These are phyloP conservation scores for Pleurotus cornucopiae DNA, from an alignment of 768 basidiomycete genomes.

Conservation along the genomic window DNA sequence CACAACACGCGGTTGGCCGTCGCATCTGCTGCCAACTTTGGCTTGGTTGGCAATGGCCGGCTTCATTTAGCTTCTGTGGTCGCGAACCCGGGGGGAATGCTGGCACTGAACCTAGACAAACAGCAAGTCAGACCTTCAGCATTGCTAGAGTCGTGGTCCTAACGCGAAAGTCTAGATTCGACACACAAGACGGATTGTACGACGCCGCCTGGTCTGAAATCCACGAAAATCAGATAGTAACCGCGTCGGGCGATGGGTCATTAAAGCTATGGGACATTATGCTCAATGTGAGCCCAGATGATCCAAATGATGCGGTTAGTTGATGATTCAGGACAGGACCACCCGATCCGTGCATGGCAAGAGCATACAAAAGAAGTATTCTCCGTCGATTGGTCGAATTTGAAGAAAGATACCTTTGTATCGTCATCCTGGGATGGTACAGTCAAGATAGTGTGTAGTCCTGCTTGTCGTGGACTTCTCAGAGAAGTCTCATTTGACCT, in stretches of 20 bases:
- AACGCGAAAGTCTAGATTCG: conserved; percentile 53
- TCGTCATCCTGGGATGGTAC: conserved; percentile 92
- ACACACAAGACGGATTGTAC: conserved; percentile 86
- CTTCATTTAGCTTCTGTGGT: conserved; percentile 62
- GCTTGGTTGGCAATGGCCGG: conserved; percentile 93
- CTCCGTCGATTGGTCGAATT: conserved; percentile 93
- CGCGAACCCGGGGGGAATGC: conserved; percentile 31
- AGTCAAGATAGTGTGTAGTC: conserved; percentile 71
- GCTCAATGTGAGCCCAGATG: conserved; percentile 57
- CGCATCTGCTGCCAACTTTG: conserved; percentile 89
- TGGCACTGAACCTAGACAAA: conserved; percentile 56
- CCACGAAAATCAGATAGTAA: conserved; percentile 90
- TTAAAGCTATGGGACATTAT: conserved; percentile 88
- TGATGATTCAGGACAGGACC: conserved; percentile 54
- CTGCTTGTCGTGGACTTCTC: not conserved
- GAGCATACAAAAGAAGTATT: conserved; percentile 93
- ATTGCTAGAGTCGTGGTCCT: not conserved
- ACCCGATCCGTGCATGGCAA: conserved; percentile 89
- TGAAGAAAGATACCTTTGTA: conserved; percentile 82
- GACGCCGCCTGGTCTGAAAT: conserved; percentile 94
- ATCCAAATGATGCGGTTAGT: not conserved
- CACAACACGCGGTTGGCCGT: conserved; percentile 70
- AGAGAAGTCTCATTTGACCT: conserved; percentile 1
- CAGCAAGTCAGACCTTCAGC: conserved; percentile 43
- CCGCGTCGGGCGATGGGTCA: conserved; percentile 87